These are phyloP conservation scores for Glarea lozoyensis DNA, from an alignment of 495 filamentous ascomycete genomes.

Conservation along the genomic window DNA sequence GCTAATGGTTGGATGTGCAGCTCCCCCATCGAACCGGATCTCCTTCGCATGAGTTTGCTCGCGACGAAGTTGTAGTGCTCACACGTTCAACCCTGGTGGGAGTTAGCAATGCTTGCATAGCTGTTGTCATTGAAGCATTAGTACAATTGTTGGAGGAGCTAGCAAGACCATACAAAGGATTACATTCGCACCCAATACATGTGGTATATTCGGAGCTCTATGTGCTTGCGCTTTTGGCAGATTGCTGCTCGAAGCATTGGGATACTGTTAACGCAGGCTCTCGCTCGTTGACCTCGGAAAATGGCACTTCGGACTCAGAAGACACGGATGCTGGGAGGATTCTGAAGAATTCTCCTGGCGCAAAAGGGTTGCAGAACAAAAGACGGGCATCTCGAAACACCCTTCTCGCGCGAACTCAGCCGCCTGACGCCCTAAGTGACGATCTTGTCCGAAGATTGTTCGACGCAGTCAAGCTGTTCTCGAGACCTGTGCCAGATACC, in stretches of 20 bases:
- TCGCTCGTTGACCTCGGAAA: slow-evolving; percentile 1
- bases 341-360: background rate
- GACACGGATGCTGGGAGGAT: slow-evolving; percentile 21
- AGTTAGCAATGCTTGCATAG: slow-evolving; percentile 39
- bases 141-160: slow-evolving; percentile 41
- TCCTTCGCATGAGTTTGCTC: slow-evolving; percentile 43
- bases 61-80: slow-evolving; percentile 51
- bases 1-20: slow-evolving; percentile 26
- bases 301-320: slow-evolving; percentile 17
- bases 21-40: slow-evolving; percentile 57
- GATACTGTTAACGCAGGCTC: slow-evolving; percentile 26
- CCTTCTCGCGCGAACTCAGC: slow-evolving; percentile 5
- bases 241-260: slow-evolving; percentile 54
- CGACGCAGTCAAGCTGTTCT: slow-evolving; percentile 21
- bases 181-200: slow-evolving; percentile 38
- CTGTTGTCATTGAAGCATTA: slow-evolving; percentile 46
- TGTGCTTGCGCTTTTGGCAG: slow-evolving; percentile 49
- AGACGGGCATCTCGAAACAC: slow-evolving; percentile 14
- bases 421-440: slow-evolving; percentile 14
- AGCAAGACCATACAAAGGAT: slow-evolving; percentile 33
- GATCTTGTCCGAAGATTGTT: slow-evolving; percentile 17
- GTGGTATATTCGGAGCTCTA: slow-evolving; percentile 52
- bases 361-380: slow-evolving; percentile 2
- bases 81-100: slow-evolving; percentile 52
- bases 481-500: slow-evolving; percentile 20